Conservation (phyloP, 2,329 filamentous ascomycete species). For the Sodiomyces alkalinus region DNA sequence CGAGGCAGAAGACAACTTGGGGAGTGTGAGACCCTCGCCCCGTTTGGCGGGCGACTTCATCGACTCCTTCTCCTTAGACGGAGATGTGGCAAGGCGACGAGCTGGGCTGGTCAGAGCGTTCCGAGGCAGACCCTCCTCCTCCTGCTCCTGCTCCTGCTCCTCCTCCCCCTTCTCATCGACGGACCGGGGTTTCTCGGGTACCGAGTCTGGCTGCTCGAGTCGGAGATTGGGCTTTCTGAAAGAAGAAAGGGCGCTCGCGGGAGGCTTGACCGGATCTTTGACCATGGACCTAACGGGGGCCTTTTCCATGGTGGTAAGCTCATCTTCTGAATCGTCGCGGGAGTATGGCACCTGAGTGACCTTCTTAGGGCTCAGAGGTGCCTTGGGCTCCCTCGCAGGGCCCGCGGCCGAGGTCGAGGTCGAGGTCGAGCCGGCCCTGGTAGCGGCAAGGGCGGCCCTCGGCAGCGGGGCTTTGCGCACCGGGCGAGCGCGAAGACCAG, state of each 20-base stretch:
- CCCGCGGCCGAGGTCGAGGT: constrained; percentile 11
- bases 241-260: constrained; percentile 14
- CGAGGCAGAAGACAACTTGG: constrained; percentile 16
- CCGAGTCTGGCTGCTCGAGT: no score
- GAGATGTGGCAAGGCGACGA: constrained; percentile 34
- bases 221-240: constrained; percentile 20
- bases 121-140: constrained; percentile 4
- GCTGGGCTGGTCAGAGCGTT: constrained; percentile 35
- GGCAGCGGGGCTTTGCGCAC: constrained; percentile 28
- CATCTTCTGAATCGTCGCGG: constrained; percentile 40
- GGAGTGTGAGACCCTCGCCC: constrained; percentile 24
- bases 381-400: constrained; percentile 21
- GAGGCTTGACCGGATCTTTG: constrained; percentile 40
- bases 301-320: constrained; percentile 37
- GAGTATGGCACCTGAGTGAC: constrained; percentile 38
- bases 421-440: constrained; percentile 14
- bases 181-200: constrained; percentile 4
- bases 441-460: no score
- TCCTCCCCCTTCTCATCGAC: constrained; percentile 3
- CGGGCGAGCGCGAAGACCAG: constrained; percentile 23
- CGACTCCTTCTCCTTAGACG: constrained; percentile 37
- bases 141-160: no score
- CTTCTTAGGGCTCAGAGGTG: constrained; percentile 50
- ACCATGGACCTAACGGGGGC: constrained; percentile 35
- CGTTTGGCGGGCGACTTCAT: constrained; percentile 42